phyloP scores from a whole-genome alignment of 2,329 filamentous ascomycete genomes.

The Epichloe sp. region DNA sequence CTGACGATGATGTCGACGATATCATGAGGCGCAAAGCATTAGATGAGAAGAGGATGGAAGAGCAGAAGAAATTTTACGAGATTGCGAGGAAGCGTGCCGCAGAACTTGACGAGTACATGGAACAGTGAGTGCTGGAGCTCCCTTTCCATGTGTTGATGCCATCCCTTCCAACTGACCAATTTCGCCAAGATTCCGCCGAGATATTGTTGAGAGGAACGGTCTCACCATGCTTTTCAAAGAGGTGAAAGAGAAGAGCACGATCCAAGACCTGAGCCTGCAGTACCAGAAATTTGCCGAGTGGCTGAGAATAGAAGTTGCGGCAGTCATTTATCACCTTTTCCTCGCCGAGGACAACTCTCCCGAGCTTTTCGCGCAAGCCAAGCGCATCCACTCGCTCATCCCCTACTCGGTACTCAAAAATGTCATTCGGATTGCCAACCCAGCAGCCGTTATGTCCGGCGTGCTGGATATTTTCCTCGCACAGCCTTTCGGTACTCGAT shows the following conservation, averaged over 20 bases:
- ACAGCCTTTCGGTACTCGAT: constrained; percentile 83
- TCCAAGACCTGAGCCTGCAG: constrained; percentile 80
- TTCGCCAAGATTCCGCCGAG: constrained; percentile 42
- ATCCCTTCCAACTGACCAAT: constrained; percentile 9
- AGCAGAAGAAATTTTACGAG: constrained; percentile 91
- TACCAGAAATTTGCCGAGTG: constrained; percentile 98
- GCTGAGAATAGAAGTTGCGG: constrained; percentile 92
- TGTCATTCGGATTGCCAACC: constrained; percentile 90
- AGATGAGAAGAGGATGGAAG: constrained; percentile 78
- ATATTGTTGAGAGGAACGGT: constrained; percentile 62
- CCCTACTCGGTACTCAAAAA: constrained; percentile 93
- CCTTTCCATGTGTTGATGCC: too few species aligned
- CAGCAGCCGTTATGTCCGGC: constrained; percentile 91
- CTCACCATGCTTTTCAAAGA: constrained; percentile 86
- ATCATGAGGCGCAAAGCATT: constrained; percentile 67
- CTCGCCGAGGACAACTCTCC: constrained; percentile 96
- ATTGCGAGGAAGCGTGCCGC: constrained; percentile 81
- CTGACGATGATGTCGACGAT: constrained; percentile 73
- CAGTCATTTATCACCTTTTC: constrained; percentile 93
- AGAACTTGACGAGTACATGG: constrained; percentile 96
- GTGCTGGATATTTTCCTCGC: constrained; percentile 91
- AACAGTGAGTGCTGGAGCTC: constrained; percentile 45
- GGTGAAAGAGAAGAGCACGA: constrained; percentile 78
- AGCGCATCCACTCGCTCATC: constrained; percentile 86
- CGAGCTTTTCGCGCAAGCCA: constrained; percentile 86